phyloP scores from a whole-genome alignment of 176 grass and related monocot genomes.

The Bothriochloa decipiens region DNA sequence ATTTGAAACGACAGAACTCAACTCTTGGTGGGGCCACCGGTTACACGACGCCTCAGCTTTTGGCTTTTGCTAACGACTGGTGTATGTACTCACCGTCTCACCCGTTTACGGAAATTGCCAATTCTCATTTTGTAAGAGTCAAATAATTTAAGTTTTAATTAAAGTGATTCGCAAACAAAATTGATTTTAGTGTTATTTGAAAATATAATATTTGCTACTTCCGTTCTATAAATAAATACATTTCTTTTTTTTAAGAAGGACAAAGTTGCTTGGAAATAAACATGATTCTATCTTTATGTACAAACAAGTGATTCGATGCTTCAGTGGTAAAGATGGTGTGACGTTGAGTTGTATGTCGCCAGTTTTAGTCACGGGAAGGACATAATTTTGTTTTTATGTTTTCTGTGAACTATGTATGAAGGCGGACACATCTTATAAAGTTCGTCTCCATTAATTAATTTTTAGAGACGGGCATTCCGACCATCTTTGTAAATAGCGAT shows the following conservation, averaged over 20 bases:
- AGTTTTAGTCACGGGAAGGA: too few species aligned
- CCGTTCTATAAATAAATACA: background rate
- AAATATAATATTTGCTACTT: background rate
- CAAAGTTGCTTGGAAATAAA: background rate
- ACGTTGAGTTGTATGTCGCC: too few species aligned
- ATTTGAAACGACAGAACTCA: conserved; percentile 47
- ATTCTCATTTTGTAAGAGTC: background rate
- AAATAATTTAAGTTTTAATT: background rate
- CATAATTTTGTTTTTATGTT: too few species aligned
- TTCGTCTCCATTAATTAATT: too few species aligned
- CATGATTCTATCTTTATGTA: too few species aligned
- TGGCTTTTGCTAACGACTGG: conserved; percentile 20
- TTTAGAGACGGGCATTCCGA: too few species aligned
- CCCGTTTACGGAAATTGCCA: background rate
- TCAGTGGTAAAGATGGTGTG: too few species aligned
- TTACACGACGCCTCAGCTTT: background rate
- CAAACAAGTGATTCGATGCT: too few species aligned
- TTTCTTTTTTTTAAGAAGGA: background rate
- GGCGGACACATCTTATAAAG: too few species aligned
- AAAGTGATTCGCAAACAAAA: background rate
- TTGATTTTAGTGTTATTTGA: background rate
- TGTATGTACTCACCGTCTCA: background rate
- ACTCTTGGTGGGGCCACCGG: conserved; percentile 4
- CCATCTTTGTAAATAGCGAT: too few species aligned
- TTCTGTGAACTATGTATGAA: too few species aligned